Base-by-base conservation (phyloP, 306 rosid species). In the Phaseolus lunatus region DNA sequence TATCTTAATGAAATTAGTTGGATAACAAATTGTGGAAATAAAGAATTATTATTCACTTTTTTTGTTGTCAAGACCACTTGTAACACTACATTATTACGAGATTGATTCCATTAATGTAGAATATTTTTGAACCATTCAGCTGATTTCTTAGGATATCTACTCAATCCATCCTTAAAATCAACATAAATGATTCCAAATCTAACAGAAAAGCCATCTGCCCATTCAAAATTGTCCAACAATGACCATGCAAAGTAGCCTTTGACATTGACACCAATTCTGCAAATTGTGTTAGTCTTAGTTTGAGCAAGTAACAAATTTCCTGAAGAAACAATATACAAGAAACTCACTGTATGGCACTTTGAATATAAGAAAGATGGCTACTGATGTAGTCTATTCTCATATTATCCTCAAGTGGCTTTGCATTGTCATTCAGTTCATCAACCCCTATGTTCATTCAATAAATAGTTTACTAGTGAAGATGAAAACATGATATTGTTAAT, bases 231-330 rank as follows among this genome's bases (percentile, higher is more conserved):
- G 75, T 88, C 92, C 67, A 86, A 75, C 57, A 89, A 78, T 19
- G 90, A 84, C 92, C 89, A 84, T 35, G 72, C 79, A 58, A 86
- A 86, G 73, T 72, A 88, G 8, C 92, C 89, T 59, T 77, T 87
- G 13, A 84, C 88, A 15, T 77, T 73, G 5, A 61, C 87, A 16
- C 89, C 89, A 49, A 22, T 45, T 72, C 85, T 87, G 24, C 29
- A 43, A 52, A 53, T 23, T 45, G 7, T 22, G 29, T 67, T 45
- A 48, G 53, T 16, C 53, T 47, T 47, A 15, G 53, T 47, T 47
- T 47, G 19, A 15, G 13, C 9, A 18, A 15, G 13, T 35, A 26
- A 49, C 29, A 41, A 56, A 27, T 41, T 27, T 33, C 23, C 4
- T 18, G 14, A 22, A 6, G 20, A 61, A 61, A 77, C 5, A n/a